Conservation (phyloP, 2,329 filamentous ascomycete genomes). For the Venturia pyrina region DNA sequence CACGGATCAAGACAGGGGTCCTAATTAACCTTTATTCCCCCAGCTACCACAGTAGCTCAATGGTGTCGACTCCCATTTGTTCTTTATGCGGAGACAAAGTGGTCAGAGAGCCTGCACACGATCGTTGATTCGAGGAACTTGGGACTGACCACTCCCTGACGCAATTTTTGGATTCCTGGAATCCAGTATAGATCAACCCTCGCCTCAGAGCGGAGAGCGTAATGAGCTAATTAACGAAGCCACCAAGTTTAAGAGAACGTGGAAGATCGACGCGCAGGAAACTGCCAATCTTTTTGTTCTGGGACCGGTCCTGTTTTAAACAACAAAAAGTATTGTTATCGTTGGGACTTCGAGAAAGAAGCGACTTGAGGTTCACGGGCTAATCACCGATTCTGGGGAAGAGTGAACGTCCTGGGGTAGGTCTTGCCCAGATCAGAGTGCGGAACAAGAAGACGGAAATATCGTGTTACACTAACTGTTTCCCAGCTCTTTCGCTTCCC, state of each 20-base stretch:
- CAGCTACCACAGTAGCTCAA: too few relatives aligned
- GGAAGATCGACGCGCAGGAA: not conserved
- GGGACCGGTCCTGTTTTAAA: not conserved
- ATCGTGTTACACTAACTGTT: not conserved
- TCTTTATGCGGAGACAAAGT: not conserved
- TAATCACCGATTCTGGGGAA: not conserved
- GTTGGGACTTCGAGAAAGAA: not conserved
- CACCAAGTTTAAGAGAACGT: not conserved
- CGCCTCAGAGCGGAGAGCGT: too few relatives aligned
- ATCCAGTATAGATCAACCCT: too few relatives aligned
- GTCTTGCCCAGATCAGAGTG: not conserved
- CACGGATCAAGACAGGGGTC: too few relatives aligned
- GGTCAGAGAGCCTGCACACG: not conserved
- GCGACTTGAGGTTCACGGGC: not conserved
- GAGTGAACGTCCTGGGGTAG: not conserved
- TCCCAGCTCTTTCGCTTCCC: not conserved
- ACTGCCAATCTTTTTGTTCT: not conserved
- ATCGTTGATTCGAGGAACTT: not conserved
- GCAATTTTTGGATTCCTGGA: too few relatives aligned
- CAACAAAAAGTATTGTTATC: not conserved
- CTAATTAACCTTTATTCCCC: too few relatives aligned
- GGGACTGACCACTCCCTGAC: not conserved
- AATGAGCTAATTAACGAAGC: too few relatives aligned
- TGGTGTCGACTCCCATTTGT: not conserved
- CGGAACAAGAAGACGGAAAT: not conserved